A percentile compares a stretch with the other conserved stretches of the same genome.
Conservation (phyloP, 2,329 filamentous ascomycete species). For the Fusarium hostae region DNA sequence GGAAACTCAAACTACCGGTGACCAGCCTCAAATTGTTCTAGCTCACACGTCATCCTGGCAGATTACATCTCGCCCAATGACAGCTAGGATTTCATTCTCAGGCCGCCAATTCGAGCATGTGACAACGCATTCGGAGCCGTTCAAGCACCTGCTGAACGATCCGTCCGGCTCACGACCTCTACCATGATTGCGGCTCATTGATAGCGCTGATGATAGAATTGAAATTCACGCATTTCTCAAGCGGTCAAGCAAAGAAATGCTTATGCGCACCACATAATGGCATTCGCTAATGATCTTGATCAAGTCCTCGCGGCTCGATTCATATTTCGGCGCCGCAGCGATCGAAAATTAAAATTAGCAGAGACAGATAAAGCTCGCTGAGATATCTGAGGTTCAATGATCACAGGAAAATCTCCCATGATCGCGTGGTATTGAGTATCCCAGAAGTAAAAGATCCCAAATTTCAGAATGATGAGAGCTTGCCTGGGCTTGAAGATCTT, state of each 20-base stretch:
- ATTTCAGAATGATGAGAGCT: rapidly evolving
- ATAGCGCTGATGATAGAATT: neutral
- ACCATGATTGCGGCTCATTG: neutral
- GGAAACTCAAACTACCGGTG: constrained; percentile 19
- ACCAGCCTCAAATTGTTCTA: neutral
- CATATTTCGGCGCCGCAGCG: rapidly evolving
- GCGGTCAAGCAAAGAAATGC: neutral
- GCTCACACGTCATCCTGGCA: neutral
- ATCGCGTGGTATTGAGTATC: too few species aligned
- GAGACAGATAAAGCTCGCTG: rapidly evolving
- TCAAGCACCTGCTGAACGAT: neutral
- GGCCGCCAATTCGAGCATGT: neutral
- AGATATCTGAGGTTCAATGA: rapidly evolving
- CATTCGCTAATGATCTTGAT: neutral
- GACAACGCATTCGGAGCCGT: neutral
- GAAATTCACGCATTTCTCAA: too few species aligned
- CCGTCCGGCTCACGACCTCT: neutral
- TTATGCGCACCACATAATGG: neutral
- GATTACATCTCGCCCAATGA: neutral
- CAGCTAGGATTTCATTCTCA: neutral
- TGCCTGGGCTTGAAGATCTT: neutral
- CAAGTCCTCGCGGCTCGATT: neutral
- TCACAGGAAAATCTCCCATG: rapidly evolving
- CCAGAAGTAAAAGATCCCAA: neutral
- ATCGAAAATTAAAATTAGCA: rapidly evolving